Base-by-base conservation (phyloP, 148 eudicot genomes). In the Pouteria glomerata region DNA sequence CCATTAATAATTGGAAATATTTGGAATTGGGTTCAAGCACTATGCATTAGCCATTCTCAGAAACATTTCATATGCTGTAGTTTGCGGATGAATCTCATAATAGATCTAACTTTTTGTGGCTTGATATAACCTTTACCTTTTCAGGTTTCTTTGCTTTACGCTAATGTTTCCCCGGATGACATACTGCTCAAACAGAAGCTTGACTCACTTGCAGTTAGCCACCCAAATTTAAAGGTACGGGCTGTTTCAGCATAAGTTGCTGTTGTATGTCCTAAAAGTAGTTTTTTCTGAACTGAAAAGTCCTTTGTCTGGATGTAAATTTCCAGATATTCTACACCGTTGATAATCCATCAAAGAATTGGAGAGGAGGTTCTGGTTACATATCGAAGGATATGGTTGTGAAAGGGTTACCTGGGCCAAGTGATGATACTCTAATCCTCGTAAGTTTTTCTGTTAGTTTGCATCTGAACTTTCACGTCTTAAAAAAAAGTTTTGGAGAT, bases 151-250 rank as follows among this genome's bases (percentile, higher is more conserved):
- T 78, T 96, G 78, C 39, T 96, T 48, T 96, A 90, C 70, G 99
- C 94, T 52, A 96, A 96, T 87, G 88, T 88, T 72, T 86, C 99
- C 57, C 97, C 97, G 18, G 96, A 96, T 78, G 99, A 96, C 78
- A 96, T 96, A 59, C 77, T 96, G 71, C 87, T 96, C 56, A 92
- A 90, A 81, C 90, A 92, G 89, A 92, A 96, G 79, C 94, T 96
- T 51, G 99, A 92, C 62, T 70, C 76, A 44, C 94, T 96, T 77
- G 96, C 87, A 47, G 81, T 90, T 16, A 83, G 82, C 82, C 89
- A 92, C 74, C 99, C 99, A 27, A 96, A 96, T 78, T 83, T 96
- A 44, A 96, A 92, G 99, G 99, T 92, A 78, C 41, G 10, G 18
- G 19, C 66, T 55, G 8, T 60, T 57, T 47, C 39, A 59, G 31